phyloP scores from a whole-genome alignment of 371 early-diverging fungal species.

The Rhizopus microsporus region DNA sequence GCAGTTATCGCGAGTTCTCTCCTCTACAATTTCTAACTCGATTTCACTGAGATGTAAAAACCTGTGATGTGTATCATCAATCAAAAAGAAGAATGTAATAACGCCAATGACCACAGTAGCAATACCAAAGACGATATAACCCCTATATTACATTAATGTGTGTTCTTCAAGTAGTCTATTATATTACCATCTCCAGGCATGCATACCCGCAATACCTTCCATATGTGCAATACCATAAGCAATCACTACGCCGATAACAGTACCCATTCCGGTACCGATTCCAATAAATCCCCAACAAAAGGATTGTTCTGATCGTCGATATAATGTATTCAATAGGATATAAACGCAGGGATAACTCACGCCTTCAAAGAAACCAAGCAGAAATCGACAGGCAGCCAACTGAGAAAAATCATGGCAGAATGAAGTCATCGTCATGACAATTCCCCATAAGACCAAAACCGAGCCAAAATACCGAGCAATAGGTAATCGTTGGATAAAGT shows the following conservation, averaged over 20 bases:
- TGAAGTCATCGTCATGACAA: conserved; percentile 27
- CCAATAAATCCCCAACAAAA: conserved; percentile 24
- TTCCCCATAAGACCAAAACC: conserved; percentile 36
- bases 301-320: conserved; percentile 40
- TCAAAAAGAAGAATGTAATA: conserved; percentile 29
- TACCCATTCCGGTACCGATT: conserved; percentile 27
- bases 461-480: conserved; percentile 29
- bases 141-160: conserved; percentile 18
- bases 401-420: conserved; percentile 29
- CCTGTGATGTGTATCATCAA: conserved; percentile 30
- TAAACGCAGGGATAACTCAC: conserved; percentile 31
- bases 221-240: conserved; percentile 31
- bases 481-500: conserved; percentile 36
- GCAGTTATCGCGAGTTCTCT: conserved; percentile 37
- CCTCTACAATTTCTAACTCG: conserved; percentile 36
- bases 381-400: conserved; percentile 25
- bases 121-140: conserved; percentile 39
- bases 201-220: conserved; percentile 18
- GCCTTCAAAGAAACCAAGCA: conserved; percentile 44
- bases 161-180: not conserved
- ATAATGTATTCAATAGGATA: conserved; percentile 29
- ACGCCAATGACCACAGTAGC: conserved; percentile 33
- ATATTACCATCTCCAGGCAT: conserved; percentile 29
- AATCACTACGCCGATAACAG: conserved; percentile 28
- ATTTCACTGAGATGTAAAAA: conserved; percentile 30